phyloP scores from a whole-genome alignment of 2,329 filamentous ascomycete species.

The Aspergillus pseudoglaucus region DNA sequence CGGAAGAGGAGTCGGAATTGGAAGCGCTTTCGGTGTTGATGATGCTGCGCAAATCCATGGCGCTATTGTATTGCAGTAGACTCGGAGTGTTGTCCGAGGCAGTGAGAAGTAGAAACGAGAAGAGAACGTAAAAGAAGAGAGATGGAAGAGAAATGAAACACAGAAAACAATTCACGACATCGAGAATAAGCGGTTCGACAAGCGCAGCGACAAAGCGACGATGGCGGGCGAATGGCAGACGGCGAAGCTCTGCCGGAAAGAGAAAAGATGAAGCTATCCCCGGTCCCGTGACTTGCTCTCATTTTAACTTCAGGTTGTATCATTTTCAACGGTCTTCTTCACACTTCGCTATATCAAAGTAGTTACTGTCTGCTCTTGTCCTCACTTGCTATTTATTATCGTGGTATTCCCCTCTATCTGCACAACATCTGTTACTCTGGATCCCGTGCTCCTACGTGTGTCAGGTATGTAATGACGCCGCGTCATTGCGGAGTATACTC shows the following conservation, averaged over 20 bases:
- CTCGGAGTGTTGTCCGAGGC: background rate
- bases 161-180: background rate
- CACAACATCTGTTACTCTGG: too few relatives aligned
- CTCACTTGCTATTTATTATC: background rate
- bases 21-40: constrained; percentile 42
- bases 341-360: background rate
- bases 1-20: constrained; percentile 18
- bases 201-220: background rate
- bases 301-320: too few relatives aligned
- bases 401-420: background rate
- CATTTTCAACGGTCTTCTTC: background rate
- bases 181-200: too few relatives aligned
- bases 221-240: background rate
- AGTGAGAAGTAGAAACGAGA: constrained; percentile 1
- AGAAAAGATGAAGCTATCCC: background rate
- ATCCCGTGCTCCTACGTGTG: too few relatives aligned
- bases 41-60: constrained; percentile 50
- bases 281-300: background rate
- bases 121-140: background rate
- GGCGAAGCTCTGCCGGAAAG: background rate
- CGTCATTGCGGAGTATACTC: too few relatives aligned
- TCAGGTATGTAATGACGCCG: too few relatives aligned
- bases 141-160: background rate
- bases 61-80: background rate
- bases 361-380: background rate